Percentiles rank a stretch among this genome's conserved stretches.
phyloP scores from a whole-genome alignment of 2,329 filamentous ascomycete genomes.

The Fusarium sp. region DNA sequence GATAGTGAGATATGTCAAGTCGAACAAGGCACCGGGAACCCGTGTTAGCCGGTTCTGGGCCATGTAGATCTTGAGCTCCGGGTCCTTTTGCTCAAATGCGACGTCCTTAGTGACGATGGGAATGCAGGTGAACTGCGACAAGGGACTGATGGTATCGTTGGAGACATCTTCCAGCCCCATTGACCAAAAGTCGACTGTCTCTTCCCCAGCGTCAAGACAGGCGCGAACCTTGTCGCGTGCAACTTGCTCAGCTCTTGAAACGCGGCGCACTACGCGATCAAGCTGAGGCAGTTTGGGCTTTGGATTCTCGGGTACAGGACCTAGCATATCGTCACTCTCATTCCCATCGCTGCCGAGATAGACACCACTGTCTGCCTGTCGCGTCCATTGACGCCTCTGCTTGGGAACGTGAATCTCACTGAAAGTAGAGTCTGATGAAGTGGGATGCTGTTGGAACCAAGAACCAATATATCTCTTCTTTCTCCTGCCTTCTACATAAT shows the following conservation, averaged over 20 bases:
- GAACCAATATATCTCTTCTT: constrained; percentile 74
- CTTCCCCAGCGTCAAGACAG: constrained; percentile 69
- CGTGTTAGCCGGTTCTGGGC: constrained; percentile 67
- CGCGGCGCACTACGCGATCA: constrained; percentile 46
- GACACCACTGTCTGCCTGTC: constrained; percentile 75
- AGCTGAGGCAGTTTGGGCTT: constrained; percentile 55
- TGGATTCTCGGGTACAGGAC: constrained; percentile 48
- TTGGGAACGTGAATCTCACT: constrained; percentile 54
- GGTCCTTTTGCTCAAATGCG: constrained; percentile 68
- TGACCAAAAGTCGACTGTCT: constrained; percentile 71
- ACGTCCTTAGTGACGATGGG: constrained; percentile 67
- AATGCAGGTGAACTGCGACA: constrained; percentile 66
- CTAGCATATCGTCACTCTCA: constrained; percentile 57
- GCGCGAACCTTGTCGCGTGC: constrained; percentile 61
- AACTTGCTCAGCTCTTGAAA: constrained; percentile 57
- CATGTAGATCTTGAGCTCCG: constrained; percentile 71
- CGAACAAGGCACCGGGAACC: constrained; percentile 71
- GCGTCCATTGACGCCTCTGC: constrained; percentile 64
- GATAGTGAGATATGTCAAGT: constrained; percentile 70
- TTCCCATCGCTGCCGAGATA: constrained; percentile 72
- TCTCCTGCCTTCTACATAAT: constrained; percentile 67
- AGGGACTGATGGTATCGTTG: constrained; percentile 66
- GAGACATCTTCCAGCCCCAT: constrained; percentile 65
- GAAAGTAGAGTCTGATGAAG: constrained; percentile 62
- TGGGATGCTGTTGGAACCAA: constrained; percentile 73